These are phyloP conservation scores for Bretziella fagacearum DNA, from an alignment of 2,329 filamentous ascomycete genomes.

Conservation along the genomic window DNA sequence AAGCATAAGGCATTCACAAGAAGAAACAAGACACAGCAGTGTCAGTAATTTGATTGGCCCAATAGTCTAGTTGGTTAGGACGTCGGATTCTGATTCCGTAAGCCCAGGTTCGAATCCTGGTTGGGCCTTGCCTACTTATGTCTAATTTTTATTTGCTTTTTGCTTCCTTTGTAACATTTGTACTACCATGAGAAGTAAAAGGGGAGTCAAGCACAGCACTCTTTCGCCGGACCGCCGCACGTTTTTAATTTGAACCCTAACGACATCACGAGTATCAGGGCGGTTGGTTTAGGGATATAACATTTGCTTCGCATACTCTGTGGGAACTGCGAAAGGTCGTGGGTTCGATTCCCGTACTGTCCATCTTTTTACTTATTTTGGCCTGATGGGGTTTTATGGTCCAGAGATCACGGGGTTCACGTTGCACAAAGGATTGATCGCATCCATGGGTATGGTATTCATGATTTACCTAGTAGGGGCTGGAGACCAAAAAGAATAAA, in stretches of 20 bases:
- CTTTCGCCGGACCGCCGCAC: no score
- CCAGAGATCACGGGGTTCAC: no score
- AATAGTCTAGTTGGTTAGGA: conserved; percentile 3
- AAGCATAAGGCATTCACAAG: not conserved
- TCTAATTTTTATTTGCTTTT: not conserved
- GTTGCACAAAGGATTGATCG: no score
- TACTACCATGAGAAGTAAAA: no score
- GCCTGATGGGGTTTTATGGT: no score
- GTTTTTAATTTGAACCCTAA: no score
- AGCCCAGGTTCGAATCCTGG: conserved; percentile 2
- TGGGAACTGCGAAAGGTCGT: not conserved
- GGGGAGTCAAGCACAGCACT: no score
- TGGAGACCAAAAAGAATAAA: conserved; percentile 4
- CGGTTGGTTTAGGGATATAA: not conserved
- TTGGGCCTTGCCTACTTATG: not conserved
- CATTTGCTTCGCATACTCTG: not conserved
- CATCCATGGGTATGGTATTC: no score
- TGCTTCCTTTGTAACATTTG: not conserved
- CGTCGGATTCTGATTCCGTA: conserved; percentile 1
- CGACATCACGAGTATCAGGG: no score
- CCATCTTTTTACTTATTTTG: not conserved
- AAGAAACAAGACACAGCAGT: no score
- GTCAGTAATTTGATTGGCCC: no score
- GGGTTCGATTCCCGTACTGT: not conserved
- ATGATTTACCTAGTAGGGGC: no score